Conservation (phyloP, 2,329 filamentous ascomycete genomes). For the Fusarium setosum region DNA sequence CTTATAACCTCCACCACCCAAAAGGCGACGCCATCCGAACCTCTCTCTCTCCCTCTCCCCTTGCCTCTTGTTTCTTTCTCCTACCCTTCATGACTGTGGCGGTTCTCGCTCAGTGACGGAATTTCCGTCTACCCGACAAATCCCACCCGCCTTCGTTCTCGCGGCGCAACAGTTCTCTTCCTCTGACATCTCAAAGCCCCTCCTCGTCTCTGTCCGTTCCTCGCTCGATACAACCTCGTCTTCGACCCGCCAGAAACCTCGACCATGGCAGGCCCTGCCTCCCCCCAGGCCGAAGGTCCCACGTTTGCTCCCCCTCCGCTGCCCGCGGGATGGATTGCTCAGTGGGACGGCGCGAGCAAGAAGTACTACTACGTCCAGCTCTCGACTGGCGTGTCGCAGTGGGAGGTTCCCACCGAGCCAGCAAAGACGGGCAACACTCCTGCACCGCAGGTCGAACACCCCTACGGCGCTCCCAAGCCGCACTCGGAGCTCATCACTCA, state of each 20-base stretch:
- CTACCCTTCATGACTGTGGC: slow-evolving; percentile 41
- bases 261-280: slow-evolving; percentile 67
- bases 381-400: slow-evolving; percentile 77
- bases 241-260: slow-evolving; percentile 27
- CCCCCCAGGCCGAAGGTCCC: slow-evolving; percentile 69
- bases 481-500: slow-evolving; percentile 69
- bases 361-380: slow-evolving; percentile 81
- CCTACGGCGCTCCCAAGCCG: slow-evolving; percentile 67
- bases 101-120: slow-evolving; percentile 41
- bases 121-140: slow-evolving; percentile 34
- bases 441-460: slow-evolving; percentile 66
- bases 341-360: slow-evolving; percentile 73
- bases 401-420: slow-evolving; percentile 76
- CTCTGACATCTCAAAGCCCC: slow-evolving; percentile 11
- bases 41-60: slow-evolving; percentile 28
- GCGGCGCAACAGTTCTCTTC: slow-evolving; percentile 16
- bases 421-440: slow-evolving; percentile 72
- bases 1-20: slow-evolving; percentile 38
- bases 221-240: slow-evolving; percentile 22
- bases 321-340: slow-evolving; percentile 75
- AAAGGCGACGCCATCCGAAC: slow-evolving; percentile 36
- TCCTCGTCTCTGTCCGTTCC: slow-evolving; percentile 7
- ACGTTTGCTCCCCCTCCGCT: slow-evolving; percentile 70
- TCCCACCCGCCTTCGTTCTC: slow-evolving; percentile 4
- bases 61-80: slow-evolving; percentile 16